phyloP scores from a whole-genome alignment of 2,329 filamentous ascomycete species.

The Stachybotrys chlorohalonatus region DNA sequence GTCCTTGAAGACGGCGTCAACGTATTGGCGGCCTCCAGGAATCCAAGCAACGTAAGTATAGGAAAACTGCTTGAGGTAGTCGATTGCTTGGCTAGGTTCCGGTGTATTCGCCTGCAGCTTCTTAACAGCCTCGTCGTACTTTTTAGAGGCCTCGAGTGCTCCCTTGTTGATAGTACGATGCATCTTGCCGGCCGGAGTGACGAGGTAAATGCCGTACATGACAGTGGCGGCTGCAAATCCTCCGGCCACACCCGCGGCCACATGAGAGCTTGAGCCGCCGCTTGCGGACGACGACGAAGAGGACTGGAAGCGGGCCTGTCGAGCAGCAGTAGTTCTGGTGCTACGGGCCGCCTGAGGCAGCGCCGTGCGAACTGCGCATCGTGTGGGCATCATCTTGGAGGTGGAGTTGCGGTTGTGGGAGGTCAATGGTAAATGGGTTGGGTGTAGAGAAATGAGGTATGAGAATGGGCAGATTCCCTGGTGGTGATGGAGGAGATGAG shows the following conservation, averaged over 20 bases:
- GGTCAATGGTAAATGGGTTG: not conserved
- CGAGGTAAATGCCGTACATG: slow-evolving; percentile 33
- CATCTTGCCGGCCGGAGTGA: slow-evolving; percentile 33
- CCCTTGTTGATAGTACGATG: slow-evolving; percentile 33
- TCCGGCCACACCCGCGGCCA: slow-evolving; percentile 32
- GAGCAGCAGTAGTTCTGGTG: slow-evolving; percentile 11
- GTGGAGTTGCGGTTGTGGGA: not conserved
- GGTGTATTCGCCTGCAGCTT: slow-evolving; percentile 55
- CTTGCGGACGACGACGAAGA: slow-evolving; percentile 18
- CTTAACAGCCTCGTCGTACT: slow-evolving; percentile 50
- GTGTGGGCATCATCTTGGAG: slow-evolving; percentile 19
- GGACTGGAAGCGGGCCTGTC: slow-evolving; percentile 31
- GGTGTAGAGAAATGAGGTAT: not conserved
- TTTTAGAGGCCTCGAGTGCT: slow-evolving; percentile 45
- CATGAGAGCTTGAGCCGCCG: slow-evolving; percentile 18
- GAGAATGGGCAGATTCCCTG: not conserved
- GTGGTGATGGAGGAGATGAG: not conserved
- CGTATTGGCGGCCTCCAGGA: slow-evolving; percentile 59
- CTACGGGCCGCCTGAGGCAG: slow-evolving; percentile 17
- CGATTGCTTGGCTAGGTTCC: slow-evolving; percentile 55
- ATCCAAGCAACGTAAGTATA: slow-evolving; percentile 64
- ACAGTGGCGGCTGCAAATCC: slow-evolving; percentile 32
- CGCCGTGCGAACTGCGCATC: slow-evolving; percentile 16
- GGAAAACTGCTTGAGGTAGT: slow-evolving; percentile 55
- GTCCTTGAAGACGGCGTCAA: slow-evolving; percentile 62